These are phyloP conservation scores for Cymbopogon citratus DNA, from an alignment of 176 grass and related monocot genomes.

Conservation along the genomic window DNA sequence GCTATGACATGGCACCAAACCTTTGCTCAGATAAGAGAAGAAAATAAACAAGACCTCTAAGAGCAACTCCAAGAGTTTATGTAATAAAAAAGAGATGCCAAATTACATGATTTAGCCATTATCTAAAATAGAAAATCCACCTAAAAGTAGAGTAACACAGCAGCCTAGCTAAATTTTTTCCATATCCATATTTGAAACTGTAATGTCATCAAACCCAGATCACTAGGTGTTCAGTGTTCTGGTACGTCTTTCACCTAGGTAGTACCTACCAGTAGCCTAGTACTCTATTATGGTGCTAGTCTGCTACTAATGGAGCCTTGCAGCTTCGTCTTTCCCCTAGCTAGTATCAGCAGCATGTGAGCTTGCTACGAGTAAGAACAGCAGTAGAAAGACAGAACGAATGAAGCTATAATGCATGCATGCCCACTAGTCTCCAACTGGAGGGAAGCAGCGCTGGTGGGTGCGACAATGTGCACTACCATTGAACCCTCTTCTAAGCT, in stretches of 20 bases:
- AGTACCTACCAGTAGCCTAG: too few relatives aligned
- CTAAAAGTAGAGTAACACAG: background rate
- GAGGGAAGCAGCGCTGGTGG: constrained; percentile 27
- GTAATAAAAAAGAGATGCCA: background rate
- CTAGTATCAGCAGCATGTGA: background rate
- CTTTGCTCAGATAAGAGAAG: background rate
- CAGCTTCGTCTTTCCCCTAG: background rate
- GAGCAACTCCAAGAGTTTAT: background rate
- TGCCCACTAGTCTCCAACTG: background rate
- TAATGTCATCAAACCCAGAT: background rate
- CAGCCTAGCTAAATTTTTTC: background rate
- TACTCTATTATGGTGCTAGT: background rate
- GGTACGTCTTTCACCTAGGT: background rate
- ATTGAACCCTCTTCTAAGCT: constrained; percentile 97
- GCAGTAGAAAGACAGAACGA: background rate
- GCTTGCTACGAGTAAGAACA: background rate
- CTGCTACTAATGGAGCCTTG: background rate
- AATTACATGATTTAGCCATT: background rate
- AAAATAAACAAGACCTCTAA: background rate
- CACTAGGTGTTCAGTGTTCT: background rate
- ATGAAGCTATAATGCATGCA: background rate
- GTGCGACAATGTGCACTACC: constrained; percentile 86
- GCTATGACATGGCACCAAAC: background rate
- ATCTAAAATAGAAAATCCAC: background rate
- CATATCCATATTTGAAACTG: background rate